Conservation (phyloP, 495 filamentous ascomycete species). For the Aspergillus wentii region DNA sequence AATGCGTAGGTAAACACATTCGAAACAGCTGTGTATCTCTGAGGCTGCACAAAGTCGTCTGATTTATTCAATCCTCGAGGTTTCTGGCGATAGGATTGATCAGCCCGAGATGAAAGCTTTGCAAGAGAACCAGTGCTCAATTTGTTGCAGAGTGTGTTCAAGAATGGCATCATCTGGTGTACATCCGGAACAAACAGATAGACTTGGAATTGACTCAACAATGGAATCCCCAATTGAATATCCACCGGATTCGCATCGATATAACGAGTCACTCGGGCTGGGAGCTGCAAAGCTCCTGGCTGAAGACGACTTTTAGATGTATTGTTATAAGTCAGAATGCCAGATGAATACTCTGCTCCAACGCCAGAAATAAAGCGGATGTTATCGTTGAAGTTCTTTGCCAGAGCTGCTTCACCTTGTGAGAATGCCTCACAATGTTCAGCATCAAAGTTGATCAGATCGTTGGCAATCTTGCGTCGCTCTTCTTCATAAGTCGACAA, state of each 20-base stretch:
- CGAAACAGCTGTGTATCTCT: constrained; percentile 57
- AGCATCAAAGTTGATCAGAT: constrained; percentile 67
- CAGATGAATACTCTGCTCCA: constrained; percentile 57
- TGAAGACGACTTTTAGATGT: constrained; percentile 18
- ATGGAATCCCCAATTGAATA: constrained; percentile 66
- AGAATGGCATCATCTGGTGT: constrained; percentile 43
- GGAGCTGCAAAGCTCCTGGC: constrained; percentile 56
- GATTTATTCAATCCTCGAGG: constrained; percentile 41
- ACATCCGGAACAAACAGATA: constrained; percentile 60
- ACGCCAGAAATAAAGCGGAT: constrained; percentile 64
- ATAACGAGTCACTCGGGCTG: constrained; percentile 60
- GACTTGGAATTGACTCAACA: constrained; percentile 63
- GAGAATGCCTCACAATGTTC: constrained; percentile 54
- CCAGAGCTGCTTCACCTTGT: constrained; percentile 51
- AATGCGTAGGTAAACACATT: constrained; percentile 56
- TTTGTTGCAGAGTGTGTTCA: constrained; percentile 46
- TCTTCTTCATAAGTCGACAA: constrained; percentile 74
- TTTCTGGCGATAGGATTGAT: constrained; percentile 47
- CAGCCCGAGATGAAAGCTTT: constrained; percentile 41
- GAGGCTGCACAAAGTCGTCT: constrained; percentile 55
- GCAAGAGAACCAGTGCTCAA: constrained; percentile 39
- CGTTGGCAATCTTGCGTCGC: constrained; percentile 65
- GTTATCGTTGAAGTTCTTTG: constrained; percentile 60
- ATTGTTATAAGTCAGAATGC: constrained; percentile 47
- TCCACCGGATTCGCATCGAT: constrained; percentile 68